Percentiles rank a stretch among this genome's conserved stretches.
Conservation (phyloP, 2,329 filamentous ascomycete genomes). For the Nemania sp. region DNA sequence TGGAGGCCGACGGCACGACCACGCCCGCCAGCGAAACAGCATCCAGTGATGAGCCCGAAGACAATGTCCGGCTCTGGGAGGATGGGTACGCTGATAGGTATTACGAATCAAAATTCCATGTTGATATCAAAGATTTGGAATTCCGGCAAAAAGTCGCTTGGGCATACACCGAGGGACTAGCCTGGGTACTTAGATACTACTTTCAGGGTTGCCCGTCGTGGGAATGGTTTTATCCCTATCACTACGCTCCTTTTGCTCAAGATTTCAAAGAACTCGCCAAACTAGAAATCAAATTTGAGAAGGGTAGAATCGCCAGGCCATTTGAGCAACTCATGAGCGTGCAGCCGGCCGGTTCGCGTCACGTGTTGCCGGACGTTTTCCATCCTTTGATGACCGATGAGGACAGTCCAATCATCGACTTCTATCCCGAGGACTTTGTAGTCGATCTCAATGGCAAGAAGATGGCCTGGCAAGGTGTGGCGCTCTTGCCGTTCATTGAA, state of each 20-base stretch:
- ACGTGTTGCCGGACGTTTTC: constrained; percentile 86
- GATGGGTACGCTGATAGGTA: constrained; percentile 93
- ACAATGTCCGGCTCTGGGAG: constrained; percentile 91
- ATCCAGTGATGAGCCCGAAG: constrained; percentile 65
- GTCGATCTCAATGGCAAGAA: constrained; percentile 97
- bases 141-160: constrained; percentile 88
- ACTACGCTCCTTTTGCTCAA: constrained; percentile 95
- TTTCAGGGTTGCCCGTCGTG: constrained; percentile 98
- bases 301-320: constrained; percentile 82
- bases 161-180: constrained; percentile 91
- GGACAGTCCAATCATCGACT: constrained; percentile 92
- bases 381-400: constrained; percentile 86
- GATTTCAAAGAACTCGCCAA: constrained; percentile 86
- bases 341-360: constrained; percentile 87
- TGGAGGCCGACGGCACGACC: constrained; percentile 59
- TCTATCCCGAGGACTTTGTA: constrained; percentile 93
- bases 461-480: constrained; percentile 96
- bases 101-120: constrained; percentile 94
- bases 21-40: constrained; percentile 63
- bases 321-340: constrained; percentile 99
- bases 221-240: constrained; percentile 99
- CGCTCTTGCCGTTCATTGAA: constrained; percentile 92
- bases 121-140: constrained; percentile 75
- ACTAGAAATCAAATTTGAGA: constrained; percentile 79
- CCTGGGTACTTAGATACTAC: constrained; percentile 96